These are phyloP conservation scores for Lipomyces orientalis DNA, from an alignment of 805 yeast species.

Conservation along the genomic window DNA sequence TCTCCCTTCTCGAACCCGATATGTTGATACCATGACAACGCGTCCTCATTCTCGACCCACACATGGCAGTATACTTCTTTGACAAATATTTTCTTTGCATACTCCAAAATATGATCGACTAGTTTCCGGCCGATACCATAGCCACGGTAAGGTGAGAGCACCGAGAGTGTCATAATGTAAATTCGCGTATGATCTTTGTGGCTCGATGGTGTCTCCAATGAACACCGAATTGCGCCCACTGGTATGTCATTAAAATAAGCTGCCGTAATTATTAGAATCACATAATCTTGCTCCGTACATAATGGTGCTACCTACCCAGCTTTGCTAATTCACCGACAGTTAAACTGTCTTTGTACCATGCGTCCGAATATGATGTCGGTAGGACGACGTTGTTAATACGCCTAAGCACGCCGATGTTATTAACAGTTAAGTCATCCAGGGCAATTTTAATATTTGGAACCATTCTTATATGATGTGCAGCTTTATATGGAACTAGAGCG, in stretches of 20 bases:
- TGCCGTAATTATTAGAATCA: conserved; percentile 27
- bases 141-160: conserved; percentile 65
- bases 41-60: conserved; percentile 52
- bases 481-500: neutral
- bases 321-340: conserved; percentile 59
- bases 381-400: conserved; percentile 59
- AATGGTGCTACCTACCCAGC: conserved; percentile 45
- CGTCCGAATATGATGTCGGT: conserved; percentile 58
- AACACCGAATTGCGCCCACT: conserved; percentile 75
- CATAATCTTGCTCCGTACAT: neutral
- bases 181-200: conserved; percentile 49
- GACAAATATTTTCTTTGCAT: conserved; percentile 60
- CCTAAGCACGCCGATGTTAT: conserved; percentile 62
- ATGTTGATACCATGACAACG: conserved; percentile 57
- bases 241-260: conserved; percentile 78
- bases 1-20: conserved; percentile 55
- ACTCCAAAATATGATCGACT: conserved; percentile 60
- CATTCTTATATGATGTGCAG: conserved; percentile 5
- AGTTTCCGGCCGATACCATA: conserved; percentile 67
- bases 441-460: conserved; percentile 9
- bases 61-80: conserved; percentile 62
- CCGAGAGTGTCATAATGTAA: conserved; percentile 71
- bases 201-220: conserved; percentile 41
- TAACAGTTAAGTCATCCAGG: conserved; percentile 34
- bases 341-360: conserved; percentile 58